Evolutionary conservation across 1,284 basidiomycete species (phyloP), one percentile per base, ranked within the genome.

Genomic region (Phellinidium pouzarii): DNA sequence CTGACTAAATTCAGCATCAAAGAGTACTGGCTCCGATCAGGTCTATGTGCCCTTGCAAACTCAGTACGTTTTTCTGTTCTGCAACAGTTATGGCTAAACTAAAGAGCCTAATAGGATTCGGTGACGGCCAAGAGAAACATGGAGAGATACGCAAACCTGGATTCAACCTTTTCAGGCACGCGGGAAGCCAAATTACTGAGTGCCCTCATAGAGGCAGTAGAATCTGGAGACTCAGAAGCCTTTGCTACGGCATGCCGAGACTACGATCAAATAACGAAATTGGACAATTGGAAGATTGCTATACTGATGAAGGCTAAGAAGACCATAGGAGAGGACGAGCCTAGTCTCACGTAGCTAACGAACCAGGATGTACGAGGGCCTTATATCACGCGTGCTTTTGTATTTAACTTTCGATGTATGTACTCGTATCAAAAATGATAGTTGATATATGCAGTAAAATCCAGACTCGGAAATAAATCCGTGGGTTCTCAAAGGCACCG

Each of bases 1-100:
- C 72, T 99, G 61, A 99, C 96, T n/a, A 93, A 93, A 69, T 99
- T 97, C 73, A 94, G 90, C 59, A 95, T 98, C 61, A 99, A 98
- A 72, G 95, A 99, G 64, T 97, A 96, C 67, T 98, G 93, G 86
- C 76, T 99, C 42, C 81, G 86, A 61, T 81, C 94, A 2, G 84
- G 83, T 29, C 71, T 99, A 23, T 99, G 95, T 66, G 90, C 90
- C 37, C 76, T 98, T 52, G 95, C 94, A 17, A 87, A 91, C 77
- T 80, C 79, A 56, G 94, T 94, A 69, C 62, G 82, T 73, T 12
- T 20, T 5, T 14, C 20, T 20, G n/a, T 41, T 8, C 31, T 19
- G 8, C 12, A n/a, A 20, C 17, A 29, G 23, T 12, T 48, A 1
- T 6, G 14, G 27, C 5, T n/a, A 11, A 25, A 25, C 36, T 45